Evolutionary conservation across 2,329 filamentous ascomycete genomes (phyloP).

Genomic region (Aspergillus sp.): DNA sequence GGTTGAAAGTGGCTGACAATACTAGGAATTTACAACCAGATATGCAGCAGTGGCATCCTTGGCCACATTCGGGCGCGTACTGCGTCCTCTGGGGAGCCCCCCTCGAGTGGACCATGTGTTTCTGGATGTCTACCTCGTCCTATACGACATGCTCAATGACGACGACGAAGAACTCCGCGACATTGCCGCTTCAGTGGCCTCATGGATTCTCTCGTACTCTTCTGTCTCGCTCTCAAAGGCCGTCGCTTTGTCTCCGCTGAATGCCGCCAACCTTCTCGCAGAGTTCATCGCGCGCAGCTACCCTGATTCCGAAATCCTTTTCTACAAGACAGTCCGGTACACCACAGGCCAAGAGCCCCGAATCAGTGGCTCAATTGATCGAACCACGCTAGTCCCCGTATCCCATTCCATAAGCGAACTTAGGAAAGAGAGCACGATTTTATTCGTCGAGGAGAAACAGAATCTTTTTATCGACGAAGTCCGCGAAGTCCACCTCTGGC

Average conservation of each 20-base stretch:
- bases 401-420: conserved; percentile 24
- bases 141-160: conserved; percentile 74
- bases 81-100: conserved; percentile 13
- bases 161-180: conserved; percentile 85
- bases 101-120: conserved; percentile 26
- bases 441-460: conserved; percentile 86
- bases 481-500: conserved; percentile 65
- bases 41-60: conserved; percentile 31
- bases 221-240: conserved; percentile 19
- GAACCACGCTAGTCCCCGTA: conserved; percentile 14
- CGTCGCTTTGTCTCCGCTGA: conserved; percentile 40
- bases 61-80: conserved; percentile 37
- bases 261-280: conserved; percentile 38
- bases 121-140: conserved; percentile 52
- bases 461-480: conserved; percentile 88
- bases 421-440: conserved; percentile 34
- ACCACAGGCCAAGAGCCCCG: conserved; percentile 27
- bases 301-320: conserved; percentile 23
- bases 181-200: conserved; percentile 43
- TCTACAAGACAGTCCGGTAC: conserved; percentile 30
- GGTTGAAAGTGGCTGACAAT: no score
- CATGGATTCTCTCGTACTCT: conserved; percentile 28
- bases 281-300: conserved; percentile 30
- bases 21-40: conserved; percentile 33
- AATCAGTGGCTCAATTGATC: conserved; percentile 13